Base-by-base conservation (phyloP, 1,284 basidiomycete genomes). In the Leucoagaricus sp. region DNA sequence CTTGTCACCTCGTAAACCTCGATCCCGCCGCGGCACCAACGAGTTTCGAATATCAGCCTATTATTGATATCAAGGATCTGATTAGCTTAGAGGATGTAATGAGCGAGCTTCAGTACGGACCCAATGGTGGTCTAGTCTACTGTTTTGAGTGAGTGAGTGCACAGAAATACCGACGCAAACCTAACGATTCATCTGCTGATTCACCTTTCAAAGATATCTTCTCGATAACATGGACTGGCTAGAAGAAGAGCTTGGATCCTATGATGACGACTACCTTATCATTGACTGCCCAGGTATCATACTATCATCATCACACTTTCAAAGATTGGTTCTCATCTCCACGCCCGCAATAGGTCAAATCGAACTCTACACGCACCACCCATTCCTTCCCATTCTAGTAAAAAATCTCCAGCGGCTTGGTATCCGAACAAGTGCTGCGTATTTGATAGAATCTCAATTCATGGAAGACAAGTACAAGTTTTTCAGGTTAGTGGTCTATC, bases 391-490 rank as follows among this genome's bases (percentile, higher is more conserved):
- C 1, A 87, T 88, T 4, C 86, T 99, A 49, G 90, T 94, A 36
- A 83, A 86, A 60, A 76, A 88, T 68, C 70, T 94, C 44, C 75
- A 80, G 68, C 76, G 87, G 65, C 77, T 95, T 65, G 85, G 87
- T 40, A 84, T 96, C 60, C 81, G 93, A 57, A 86, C 86, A 33
- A 92, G 88, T 61, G 92, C 90, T 4, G 86, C 86, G 13, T 99
- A 99, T 72, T 83, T 99, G 48, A 85, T 99, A 62, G 97, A 99
- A 70, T 95, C 93, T 1, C 97, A 99, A 66, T 98, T 98, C 74
- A 98, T 98, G 91, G 95, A 98, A 74, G 97, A 99, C 75, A 91
- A 92, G 66, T 92, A 95, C 69, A 99, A 99, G 69, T 99, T 96
- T 75, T 99, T 99, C 73, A 89, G 89, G 89, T 87, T 53, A 31